A percentile compares a stretch with the other conserved stretches of the same genome.
phyloP scores from a whole-genome alignment of 768 basidiomycete genomes.

The Rhodosporidiobolus odoratus region DNA sequence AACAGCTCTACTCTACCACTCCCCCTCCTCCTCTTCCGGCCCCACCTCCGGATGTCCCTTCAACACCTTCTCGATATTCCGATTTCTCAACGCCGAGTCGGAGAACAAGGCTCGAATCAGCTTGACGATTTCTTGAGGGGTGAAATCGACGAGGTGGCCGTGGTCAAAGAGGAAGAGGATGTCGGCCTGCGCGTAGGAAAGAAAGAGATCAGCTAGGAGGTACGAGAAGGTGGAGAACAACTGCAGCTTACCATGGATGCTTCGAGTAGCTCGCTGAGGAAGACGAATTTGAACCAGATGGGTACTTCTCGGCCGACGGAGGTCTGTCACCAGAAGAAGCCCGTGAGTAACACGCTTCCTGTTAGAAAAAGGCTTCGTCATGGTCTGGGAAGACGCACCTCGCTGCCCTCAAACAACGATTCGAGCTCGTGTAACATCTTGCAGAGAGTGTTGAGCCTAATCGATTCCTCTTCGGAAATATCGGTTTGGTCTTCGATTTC shows the following conservation, averaged over 20 bases:
- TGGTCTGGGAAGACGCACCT: conserved; percentile 28
- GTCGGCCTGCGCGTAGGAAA: conserved; percentile 46
- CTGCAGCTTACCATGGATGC: conserved; percentile 33
- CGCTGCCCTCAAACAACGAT: conserved; percentile 43
- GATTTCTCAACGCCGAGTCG: conserved; percentile 38
- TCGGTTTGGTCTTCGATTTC: conserved; percentile 48
- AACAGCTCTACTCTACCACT: conserved; percentile 13
- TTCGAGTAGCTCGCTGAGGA: conserved; percentile 50
- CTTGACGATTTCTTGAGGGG: conserved; percentile 46
- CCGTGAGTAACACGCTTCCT: accelerated
- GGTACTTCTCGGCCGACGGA: conserved; percentile 47
- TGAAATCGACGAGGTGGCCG: conserved; percentile 50
- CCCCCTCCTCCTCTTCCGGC: conserved; percentile 21
- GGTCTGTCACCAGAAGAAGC: conserved; percentile 15
- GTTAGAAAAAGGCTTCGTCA: not conserved
- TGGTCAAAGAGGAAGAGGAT: conserved; percentile 50
- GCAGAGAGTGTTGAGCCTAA: conserved; percentile 47
- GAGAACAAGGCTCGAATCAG: conserved; percentile 49
- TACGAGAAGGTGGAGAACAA: not conserved
- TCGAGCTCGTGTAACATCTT: conserved; percentile 48
- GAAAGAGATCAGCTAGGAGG: not conserved
- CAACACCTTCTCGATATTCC: conserved; percentile 40
- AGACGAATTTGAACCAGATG: conserved; percentile 51
- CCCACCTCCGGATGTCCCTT: conserved; percentile 23
- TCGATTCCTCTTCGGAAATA: conserved; percentile 50